Evolutionary conservation across 352 stramenopile species (phyloP), one percentile per base, ranked within the genome.

Genomic region (Globisporangium viniferum): DNA sequence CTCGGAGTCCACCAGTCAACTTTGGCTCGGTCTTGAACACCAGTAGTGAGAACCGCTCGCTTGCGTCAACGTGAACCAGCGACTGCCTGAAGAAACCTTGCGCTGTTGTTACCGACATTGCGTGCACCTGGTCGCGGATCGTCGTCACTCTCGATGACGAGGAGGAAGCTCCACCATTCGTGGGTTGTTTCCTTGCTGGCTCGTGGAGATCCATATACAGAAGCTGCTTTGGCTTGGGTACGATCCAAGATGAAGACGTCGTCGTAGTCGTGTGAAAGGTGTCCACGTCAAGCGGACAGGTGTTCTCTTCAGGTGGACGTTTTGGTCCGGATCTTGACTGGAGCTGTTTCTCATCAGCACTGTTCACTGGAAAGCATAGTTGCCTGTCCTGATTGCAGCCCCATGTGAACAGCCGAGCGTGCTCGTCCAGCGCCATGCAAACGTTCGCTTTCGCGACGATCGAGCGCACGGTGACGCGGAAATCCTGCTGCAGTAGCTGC

Each of bases 351-450:
- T 46, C 39, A 46, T 4, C 12, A 46, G 12, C 39, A 46, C 15
- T 46, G 15, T 2, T 46, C 12, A 56, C 41, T 31, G 46, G 10
- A n/a, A 76, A 9, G 20, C 82, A 79, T 29, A 88, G 69, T 61
- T 88, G 80, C 4, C 71, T 68, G 1, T 71, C 60, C 18, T 35
- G 20, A 51, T 89, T 89, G 66, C 80, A 68, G 24, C 82, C 80
- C 80, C 82, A 91, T 0, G 70, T 65, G 29, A 88, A 88, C 35
- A 91, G 56, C 31, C 77, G 75, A 5, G 75, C 70, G 41, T 82
- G 69, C 6, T 85, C 82, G 44, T 91, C 82, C 10, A 89, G 33
- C 2, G 67, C 82, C 36, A 89, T 27, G 1, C 65, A 73, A 18
- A 68, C 56, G 53, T 84, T 75, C 24, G 70, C 68, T 1, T 71